Evolutionary conservation across 352 stramenopile species (phyloP).

Genomic region (Elongisporangium undulatum): DNA sequence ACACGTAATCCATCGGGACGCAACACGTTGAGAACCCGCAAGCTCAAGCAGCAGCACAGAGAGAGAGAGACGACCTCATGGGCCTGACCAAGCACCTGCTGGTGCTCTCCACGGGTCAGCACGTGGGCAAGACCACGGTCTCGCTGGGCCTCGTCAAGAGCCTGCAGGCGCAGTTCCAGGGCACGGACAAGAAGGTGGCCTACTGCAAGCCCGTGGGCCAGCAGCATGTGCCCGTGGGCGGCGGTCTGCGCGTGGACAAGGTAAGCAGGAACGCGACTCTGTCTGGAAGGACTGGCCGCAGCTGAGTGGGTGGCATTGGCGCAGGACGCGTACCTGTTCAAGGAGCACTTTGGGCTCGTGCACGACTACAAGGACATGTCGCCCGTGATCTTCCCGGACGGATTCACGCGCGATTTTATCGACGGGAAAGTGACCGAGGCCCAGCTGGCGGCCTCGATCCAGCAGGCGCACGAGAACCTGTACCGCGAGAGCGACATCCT

Average conservation of each 20-base stretch:
- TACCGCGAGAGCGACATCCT: constrained; percentile 88
- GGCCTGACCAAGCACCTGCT: constrained; percentile 74
- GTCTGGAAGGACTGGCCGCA: constrained; percentile 1
- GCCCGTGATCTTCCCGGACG: constrained; percentile 95
- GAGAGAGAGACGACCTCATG: background rate
- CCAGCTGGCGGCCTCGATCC: constrained; percentile 79
- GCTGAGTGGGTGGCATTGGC: constrained; percentile 17
- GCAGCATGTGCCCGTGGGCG: constrained; percentile 84
- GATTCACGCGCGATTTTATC: constrained; percentile 97
- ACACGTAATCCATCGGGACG: background rate
- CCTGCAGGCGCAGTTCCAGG: constrained; percentile 89
- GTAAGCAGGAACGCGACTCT: constrained; percentile 7
- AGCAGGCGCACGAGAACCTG: constrained; percentile 75
- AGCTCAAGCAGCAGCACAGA: background rate
- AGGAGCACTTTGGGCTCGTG: constrained; percentile 95
- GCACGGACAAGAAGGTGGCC: constrained; percentile 52
- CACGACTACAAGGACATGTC: constrained; percentile 97
- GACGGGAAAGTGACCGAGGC: constrained; percentile 92
- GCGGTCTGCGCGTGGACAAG: constrained; percentile 86
- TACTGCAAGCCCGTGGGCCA: constrained; percentile 98
- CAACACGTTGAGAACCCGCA: background rate
- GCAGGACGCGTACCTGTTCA: constrained; percentile 93
- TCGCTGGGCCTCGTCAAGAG: constrained; percentile 93
- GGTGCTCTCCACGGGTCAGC: constrained; percentile 91
- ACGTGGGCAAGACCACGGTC: constrained; percentile 97